Evolutionary conservation across 345 rosid genomes (phyloP).

Genomic region (Pugionium dolabratum): DNA sequence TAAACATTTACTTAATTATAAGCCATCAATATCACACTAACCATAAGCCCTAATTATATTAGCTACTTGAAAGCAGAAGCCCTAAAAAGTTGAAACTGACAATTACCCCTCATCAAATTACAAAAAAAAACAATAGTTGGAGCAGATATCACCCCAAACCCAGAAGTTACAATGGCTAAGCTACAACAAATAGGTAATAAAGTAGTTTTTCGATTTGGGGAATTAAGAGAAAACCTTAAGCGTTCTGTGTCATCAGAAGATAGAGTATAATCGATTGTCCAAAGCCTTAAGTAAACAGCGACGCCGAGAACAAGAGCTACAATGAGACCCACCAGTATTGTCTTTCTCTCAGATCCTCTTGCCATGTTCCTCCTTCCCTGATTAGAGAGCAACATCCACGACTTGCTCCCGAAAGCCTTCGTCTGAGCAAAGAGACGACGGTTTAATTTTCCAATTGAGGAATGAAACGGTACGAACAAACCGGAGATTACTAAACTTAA

Average conservation of each 20-base stretch:
- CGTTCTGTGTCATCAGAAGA: conserved; percentile 65
- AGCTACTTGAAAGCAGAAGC: not conserved
- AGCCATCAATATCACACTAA: not conserved
- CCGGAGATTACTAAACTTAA: conserved; percentile 21
- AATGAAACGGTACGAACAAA: conserved; percentile 7
- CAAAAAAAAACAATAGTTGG: not conserved
- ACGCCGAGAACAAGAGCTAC: conserved; percentile 62
- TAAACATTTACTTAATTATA: not conserved
- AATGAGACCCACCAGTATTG: conserved; percentile 47
- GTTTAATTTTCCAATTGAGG: not conserved
- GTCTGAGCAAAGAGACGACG: conserved; percentile 14
- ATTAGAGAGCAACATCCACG: conserved; percentile 28
- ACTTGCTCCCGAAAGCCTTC: not conserved
- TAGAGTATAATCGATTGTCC: conserved; percentile 72
- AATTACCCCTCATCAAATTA: not conserved
- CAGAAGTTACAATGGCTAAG: not conserved
- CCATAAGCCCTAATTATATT: not conserved
- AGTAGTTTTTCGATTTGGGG: not conserved
- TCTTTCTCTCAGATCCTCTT: conserved; percentile 50
- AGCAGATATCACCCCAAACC: not conserved
- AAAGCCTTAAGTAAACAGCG: conserved; percentile 69
- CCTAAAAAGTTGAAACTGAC: conserved; percentile 8
- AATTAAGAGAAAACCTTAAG: conserved; percentile 52
- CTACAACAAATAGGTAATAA: not conserved
- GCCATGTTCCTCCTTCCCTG: conserved; percentile 43